Conservation (phyloP, 805 yeast species). For the Sugiyamaella valdiviana region DNA sequence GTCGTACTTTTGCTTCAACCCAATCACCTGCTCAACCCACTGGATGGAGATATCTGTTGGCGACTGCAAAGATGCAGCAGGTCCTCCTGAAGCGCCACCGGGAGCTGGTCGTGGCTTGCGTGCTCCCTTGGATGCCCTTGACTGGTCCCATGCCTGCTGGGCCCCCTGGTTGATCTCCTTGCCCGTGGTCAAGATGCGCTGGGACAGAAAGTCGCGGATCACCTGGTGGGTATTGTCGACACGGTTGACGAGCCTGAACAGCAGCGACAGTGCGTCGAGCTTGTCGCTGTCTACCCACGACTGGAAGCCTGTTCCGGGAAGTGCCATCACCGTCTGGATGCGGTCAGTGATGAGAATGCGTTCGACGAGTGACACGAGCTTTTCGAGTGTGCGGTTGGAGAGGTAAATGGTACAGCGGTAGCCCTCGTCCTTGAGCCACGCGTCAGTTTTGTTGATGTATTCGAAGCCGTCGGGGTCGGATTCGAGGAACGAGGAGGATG, state of each 20-base stretch:
- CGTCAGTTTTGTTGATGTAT: conserved; percentile 47
- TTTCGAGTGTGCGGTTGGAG: conserved; percentile 49
- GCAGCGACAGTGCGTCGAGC: conserved; percentile 38
- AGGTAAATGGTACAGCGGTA: conserved; percentile 47
- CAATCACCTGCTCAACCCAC: conserved; percentile 60
- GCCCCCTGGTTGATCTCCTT: conserved; percentile 29
- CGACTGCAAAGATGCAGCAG: conserved; percentile 11
- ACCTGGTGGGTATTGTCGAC: conserved; percentile 49
- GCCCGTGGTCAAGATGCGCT: conserved; percentile 45
- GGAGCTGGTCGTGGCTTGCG: background rate
- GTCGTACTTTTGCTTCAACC: conserved; percentile 46
- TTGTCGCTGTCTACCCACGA: conserved; percentile 49
- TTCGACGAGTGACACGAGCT: conserved; percentile 51
- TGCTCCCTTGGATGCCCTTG: conserved; percentile 13
- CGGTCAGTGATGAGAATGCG: conserved; percentile 51
- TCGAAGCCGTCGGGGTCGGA: conserved; percentile 43
- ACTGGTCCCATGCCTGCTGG: conserved; percentile 12
- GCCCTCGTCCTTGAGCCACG: conserved; percentile 58
- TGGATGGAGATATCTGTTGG: conserved; percentile 51
- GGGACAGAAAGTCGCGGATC: conserved; percentile 43
- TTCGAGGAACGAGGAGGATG: conserved; percentile 42
- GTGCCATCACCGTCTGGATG: conserved; percentile 48
- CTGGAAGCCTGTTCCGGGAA: conserved; percentile 51
- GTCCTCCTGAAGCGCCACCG: background rate
- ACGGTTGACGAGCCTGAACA: conserved; percentile 46